Base-by-base conservation (phyloP, 176 grass and related monocot genomes). In the Phyllostachys edulis region DNA sequence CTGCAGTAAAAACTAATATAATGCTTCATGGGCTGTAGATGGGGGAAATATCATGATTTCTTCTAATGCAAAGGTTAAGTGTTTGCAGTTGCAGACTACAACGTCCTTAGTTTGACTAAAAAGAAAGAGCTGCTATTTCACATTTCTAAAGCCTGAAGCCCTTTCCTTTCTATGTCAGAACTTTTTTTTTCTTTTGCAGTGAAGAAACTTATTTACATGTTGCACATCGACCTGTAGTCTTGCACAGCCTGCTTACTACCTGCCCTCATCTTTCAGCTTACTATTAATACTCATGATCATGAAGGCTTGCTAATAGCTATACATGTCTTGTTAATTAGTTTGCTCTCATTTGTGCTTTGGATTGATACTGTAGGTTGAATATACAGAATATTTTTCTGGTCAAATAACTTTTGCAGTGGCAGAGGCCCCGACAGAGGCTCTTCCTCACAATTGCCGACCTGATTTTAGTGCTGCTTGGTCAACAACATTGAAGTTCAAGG, bases 331-430 rank as follows among this genome's bases (percentile, higher is more conserved):
- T 72, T 82, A 81, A 67, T 88, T 66, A 65, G 10, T 73, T 64
- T 12, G 21, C 41, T 67, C 27, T 70, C 54, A 46, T 60, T 85
- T 78, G 41, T 77, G 56, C 54, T 76, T 17, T 76, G 70, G 32
- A 71, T 86, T 71, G 27, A 55, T 67, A 73, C 36, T 83, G 72
- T 69, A 98, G 95, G 95, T 98, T 82, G 95, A 98, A 81, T 95
- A 98, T 60, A 93, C 76, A 87, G 95, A 98, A 85, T 90, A 93
- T 87, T 93, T 98, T 90, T 95, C 95, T 79, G 93, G 95, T 37
- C 92, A 98, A 86, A 86, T 82, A 91, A 95, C 91, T 80, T 91
- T 87, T 87, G 87, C 95, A 51, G 73, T 93, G 72, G 92, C 90
- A 79, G 95, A 98, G 80, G 79, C 91, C 85, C 95, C 95, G 5